Evolutionary conservation across 31 red algal genomes (phyloP), one percentile per base, ranked within the genome.

Genomic region (Porphyra umbilicalis): DNA sequence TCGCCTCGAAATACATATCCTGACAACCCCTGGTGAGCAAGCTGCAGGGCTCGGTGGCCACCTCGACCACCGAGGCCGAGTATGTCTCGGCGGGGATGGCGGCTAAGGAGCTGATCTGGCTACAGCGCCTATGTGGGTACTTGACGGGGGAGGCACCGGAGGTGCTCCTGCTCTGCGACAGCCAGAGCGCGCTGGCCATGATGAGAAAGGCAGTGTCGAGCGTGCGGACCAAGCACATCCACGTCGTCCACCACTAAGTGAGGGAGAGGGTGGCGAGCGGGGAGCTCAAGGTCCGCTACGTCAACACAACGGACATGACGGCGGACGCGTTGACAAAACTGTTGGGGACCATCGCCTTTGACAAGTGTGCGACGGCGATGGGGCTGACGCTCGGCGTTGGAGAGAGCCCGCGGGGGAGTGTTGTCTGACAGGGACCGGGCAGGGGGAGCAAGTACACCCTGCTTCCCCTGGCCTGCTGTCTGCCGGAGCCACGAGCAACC

Each of bases 51-150:
- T 4, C 81, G 10, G 1, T 75, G 30, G 3, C 86, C 10, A 38
- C 83, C 18, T 88, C 80, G 38, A 89, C 81, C 75, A 31, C 81
- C 9, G 86, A 89, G 71, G 86, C 86, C 9, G 80, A 89, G 33
- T 89, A 83, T 39, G 29, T 35, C 81, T 33, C 81, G 0, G 0
- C 71, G 16, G 82, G 77, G 16, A 82, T 78, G 35, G 67, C 30
- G 2, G 80, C 81, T 5, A 18, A 36, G 7, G 30, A 83, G 29
- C 15, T 57, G 8, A 10, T 0, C n/a, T 83, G 86, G 81, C 0
- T 84, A 6, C 32, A 32, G 14, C 1, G 79, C n/a, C 38, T 89
- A 29, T 29, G 77, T 6, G 20, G 35, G 32, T 80, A 84, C 11
- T 30, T 83, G 68, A 0, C 33, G 6, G 18, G 32, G 57, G 29